A percentile compares a stretch with the other conserved stretches of the same genome.
Conservation (phyloP, 345 rosid species). For the Syzygium grande region DNA sequence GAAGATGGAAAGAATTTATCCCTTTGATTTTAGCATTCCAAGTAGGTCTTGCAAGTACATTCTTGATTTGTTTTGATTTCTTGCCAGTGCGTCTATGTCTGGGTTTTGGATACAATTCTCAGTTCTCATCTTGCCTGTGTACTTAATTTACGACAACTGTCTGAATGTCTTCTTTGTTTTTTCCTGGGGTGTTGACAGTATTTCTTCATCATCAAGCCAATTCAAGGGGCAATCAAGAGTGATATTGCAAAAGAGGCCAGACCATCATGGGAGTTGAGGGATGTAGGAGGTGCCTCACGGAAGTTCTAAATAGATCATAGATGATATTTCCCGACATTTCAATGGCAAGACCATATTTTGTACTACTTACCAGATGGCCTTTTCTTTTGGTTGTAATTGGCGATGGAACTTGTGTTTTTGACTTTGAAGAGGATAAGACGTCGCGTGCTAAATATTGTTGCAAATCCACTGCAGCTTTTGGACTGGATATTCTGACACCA, state of each 20-base stretch:
- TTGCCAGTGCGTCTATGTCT: background rate
- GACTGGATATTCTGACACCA: background rate
- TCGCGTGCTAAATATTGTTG: background rate
- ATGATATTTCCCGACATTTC: background rate
- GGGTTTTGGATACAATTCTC: background rate
- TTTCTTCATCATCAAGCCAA: conserved; percentile 29
- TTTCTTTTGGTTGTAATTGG: background rate
- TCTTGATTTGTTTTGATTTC: background rate
- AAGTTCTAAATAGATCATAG: background rate
- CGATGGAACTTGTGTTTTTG: background rate
- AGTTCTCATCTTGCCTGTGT: background rate
- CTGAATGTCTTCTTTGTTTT: background rate
- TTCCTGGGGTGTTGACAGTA: conserved; percentile 16
- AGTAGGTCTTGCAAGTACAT: conserved; percentile 19
- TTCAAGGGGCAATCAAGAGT: conserved; percentile 32
- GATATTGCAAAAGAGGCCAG: conserved; percentile 32
- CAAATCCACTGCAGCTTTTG: background rate
- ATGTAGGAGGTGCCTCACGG: background rate
- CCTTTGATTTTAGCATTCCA: conserved; percentile 38
- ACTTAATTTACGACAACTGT: background rate
- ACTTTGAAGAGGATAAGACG: background rate
- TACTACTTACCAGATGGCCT: background rate
- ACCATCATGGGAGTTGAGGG: conserved; percentile 31
- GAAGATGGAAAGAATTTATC: conserved; percentile 35
- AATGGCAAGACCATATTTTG: background rate